phyloP scores from a whole-genome alignment of 139 green algal species.

The Ostreobium quekettii region DNA sequence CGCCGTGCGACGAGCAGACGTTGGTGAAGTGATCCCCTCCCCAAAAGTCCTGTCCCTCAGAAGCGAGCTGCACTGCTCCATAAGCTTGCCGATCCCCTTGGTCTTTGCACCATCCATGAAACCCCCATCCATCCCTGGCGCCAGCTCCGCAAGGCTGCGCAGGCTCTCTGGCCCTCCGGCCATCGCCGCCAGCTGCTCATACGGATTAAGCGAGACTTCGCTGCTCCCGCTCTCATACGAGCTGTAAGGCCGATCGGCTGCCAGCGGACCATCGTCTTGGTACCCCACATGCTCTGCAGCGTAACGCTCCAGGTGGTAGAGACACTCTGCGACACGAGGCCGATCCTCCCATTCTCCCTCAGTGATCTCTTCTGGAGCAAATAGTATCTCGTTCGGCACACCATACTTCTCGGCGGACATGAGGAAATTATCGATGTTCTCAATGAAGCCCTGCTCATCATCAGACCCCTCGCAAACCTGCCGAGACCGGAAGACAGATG shows the following conservation, averaged over 20 bases:
- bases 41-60: conserved; percentile 3
- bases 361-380: conserved; percentile 6
- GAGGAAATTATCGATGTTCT: conserved; percentile 14
- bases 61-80: conserved; percentile 15
- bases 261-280: too few relatives aligned
- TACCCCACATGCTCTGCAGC: too few relatives aligned
- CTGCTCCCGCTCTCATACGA: too few relatives aligned
- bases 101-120: not conserved
- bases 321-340: conserved; percentile 12
- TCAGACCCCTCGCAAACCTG: too few relatives aligned
- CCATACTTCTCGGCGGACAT: not conserved
- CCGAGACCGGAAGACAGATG: too few relatives aligned
- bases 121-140: not conserved
- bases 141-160: too few relatives aligned
- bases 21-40: too few relatives aligned
- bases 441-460: too few relatives aligned
- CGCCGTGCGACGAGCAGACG: too few relatives aligned
- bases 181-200: not conserved
- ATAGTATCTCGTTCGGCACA: not conserved
- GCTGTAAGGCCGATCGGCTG: too few relatives aligned
- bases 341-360: conserved; percentile 8
- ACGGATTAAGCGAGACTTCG: not conserved
- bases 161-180: too few relatives aligned
- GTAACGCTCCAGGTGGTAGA: conserved; percentile 5
- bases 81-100: conserved; percentile 2